Percentiles rank a stretch among this genome's conserved stretches.
Conservation (phyloP, 1,284 basidiomycete species). For the Irpex sp. region DNA sequence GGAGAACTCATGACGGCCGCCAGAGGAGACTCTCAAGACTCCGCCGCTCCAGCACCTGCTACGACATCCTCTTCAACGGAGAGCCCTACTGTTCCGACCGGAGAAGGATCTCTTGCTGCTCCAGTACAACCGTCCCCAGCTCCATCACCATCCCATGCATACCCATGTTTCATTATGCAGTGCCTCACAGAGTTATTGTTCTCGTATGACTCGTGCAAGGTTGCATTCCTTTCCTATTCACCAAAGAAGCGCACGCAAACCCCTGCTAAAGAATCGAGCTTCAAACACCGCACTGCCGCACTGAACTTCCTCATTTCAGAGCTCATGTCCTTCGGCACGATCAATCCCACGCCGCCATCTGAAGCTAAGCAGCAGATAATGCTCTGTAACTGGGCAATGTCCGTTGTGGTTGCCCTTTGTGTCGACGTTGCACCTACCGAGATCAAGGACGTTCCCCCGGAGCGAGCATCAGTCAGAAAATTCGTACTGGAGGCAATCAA, state of each 20-base stretch:
- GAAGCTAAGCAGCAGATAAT: conserved; percentile 56
- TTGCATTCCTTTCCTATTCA: conserved; percentile 80
- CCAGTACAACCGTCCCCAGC: not conserved
- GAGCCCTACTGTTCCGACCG: not conserved
- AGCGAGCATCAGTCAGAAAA: conserved; percentile 85
- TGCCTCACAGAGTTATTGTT: conserved; percentile 90
- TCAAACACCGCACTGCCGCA: conserved; percentile 59
- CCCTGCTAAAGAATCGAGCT: conserved; percentile 54
- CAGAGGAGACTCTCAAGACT: conserved; percentile 32
- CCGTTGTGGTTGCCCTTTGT: conserved; percentile 88
- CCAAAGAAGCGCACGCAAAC: conserved; percentile 64
- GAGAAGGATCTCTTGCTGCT: not conserved
- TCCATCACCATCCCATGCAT: conserved; percentile 44
- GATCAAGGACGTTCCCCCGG: conserved; percentile 72
- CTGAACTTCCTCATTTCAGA: conserved; percentile 79
- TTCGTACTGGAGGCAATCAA: conserved; percentile 87
- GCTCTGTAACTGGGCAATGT: conserved; percentile 88
- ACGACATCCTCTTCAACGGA: conserved; percentile 1
- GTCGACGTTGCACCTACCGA: conserved; percentile 75
- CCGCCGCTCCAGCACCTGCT: not conserved
- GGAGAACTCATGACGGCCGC: conserved; percentile 64
- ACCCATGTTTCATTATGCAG: conserved; percentile 88
- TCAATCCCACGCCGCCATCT: conserved; percentile 54
- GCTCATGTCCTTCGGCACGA: conserved; percentile 73
- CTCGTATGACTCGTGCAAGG: conserved; percentile 91